Conservation (phyloP, 2,329 filamentous ascomycete species). For the Leptographium wingfieldii region DNA sequence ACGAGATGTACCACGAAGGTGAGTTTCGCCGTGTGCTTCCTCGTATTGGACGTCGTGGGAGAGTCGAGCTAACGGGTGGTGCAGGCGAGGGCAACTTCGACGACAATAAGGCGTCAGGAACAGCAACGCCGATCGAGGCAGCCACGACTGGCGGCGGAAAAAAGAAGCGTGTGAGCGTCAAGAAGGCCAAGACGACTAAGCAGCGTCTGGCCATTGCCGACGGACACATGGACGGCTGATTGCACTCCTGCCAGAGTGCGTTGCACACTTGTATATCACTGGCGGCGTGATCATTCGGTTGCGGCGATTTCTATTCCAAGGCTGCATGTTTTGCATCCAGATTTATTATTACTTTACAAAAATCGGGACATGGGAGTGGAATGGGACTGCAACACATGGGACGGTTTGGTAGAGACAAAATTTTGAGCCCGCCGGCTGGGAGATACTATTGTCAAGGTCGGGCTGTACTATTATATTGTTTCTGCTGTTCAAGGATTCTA, state of each 20-base stretch:
- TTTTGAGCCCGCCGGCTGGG: background rate
- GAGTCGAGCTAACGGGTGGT: slow-evolving; percentile 19
- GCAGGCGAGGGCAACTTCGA: slow-evolving; percentile 94
- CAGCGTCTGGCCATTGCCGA: slow-evolving; percentile 57
- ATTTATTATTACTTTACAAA: background rate
- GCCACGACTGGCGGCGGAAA: slow-evolving; percentile 37
- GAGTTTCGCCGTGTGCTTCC: slow-evolving; percentile 24
- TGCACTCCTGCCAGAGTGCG: background rate
- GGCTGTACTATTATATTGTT: background rate
- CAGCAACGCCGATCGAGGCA: slow-evolving; percentile 59
- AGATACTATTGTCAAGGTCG: background rate
- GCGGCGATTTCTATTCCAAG: background rate
- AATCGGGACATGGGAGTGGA: background rate
- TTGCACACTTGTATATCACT: background rate
- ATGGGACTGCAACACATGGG: background rate
- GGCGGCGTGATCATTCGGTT: background rate
- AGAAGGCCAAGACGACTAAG: slow-evolving; percentile 57
- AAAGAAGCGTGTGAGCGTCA: slow-evolving; percentile 38
- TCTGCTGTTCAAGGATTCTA: background rate
- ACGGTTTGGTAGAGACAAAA: background rate
- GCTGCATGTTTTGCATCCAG: background rate
- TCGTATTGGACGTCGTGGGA: background rate
- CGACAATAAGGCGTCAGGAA: slow-evolving; percentile 68
- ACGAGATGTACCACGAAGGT: slow-evolving; percentile 99
- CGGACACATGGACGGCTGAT: slow-evolving; percentile 31